Conservation (phyloP, 768 basidiomycete genomes). For the Termitomyces sp. region DNA sequence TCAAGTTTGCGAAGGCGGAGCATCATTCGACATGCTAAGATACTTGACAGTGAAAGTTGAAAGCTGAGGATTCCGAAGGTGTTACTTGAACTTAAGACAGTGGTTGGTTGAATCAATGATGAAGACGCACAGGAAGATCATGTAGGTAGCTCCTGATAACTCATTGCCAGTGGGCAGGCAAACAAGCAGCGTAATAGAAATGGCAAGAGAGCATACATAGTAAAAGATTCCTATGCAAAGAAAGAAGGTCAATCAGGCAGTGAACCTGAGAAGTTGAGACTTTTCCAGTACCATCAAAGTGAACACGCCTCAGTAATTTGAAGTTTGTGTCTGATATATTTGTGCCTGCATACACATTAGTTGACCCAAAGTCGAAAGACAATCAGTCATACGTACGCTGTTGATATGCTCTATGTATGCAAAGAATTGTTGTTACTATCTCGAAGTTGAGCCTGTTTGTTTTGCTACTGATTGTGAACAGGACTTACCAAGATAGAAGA, state of each 20-base stretch:
- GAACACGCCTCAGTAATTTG: not conserved
- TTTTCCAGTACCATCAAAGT: constrained; percentile 6
- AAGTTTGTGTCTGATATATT: not conserved
- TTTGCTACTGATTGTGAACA: too few relatives aligned
- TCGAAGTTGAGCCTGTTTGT: too few relatives aligned
- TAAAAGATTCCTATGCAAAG: constrained; percentile 2
- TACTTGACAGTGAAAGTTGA: constrained; percentile 2
- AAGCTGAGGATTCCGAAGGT: too few relatives aligned
- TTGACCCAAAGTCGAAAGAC: too few relatives aligned
- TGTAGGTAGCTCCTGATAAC: not conserved
- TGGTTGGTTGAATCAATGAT: too few relatives aligned
- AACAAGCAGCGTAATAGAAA: constrained; percentile 1
- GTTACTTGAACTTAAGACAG: too few relatives aligned
- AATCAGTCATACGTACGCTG: not conserved
- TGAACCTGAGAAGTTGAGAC: too few relatives aligned
- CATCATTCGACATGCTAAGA: constrained; percentile 3
- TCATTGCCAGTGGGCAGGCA: not conserved
- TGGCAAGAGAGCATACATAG: not conserved
- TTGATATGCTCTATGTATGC: not conserved
- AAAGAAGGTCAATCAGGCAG: too few relatives aligned
- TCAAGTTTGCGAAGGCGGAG: not conserved
- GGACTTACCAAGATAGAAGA: not conserved
- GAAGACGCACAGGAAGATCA: not conserved
- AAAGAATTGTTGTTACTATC: not conserved
- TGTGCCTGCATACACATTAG: not conserved